Evolutionary conservation across 2,329 filamentous ascomycete genomes (phyloP), one percentile per base, ranked within the genome.

Genomic region (Clarireedia homoeocarpa): DNA sequence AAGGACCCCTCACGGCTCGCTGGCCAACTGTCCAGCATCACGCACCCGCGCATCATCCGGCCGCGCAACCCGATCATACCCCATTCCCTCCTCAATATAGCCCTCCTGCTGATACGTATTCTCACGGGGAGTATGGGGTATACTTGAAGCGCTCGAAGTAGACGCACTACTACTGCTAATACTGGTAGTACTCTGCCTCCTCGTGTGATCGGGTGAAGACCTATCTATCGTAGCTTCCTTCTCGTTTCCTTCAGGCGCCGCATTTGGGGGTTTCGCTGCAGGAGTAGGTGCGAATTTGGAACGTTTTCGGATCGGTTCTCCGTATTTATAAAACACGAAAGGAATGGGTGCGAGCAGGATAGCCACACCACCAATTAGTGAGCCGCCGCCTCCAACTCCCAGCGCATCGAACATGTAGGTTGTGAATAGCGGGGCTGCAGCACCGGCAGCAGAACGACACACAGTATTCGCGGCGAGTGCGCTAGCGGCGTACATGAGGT

Each of bases 401-500:
- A 79, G 67, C 42, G 70, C 70, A 5, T 71, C 65, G 56, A 70
- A 72, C 69, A 72, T 71, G 12, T 74, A 71, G 0, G 76, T 70
- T 0, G 83, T 84, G 10, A 82, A 83, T 1, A 87, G 71, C 0
- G 84, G 84, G 1, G 86, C 76, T 0, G 82, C 71, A 5, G 84
- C 85, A 10, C 84, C 87, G 59, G 86, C 84, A 5, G 77, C 73
- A 7, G 77, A 82, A n/a, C 86, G 75, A 49, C 77, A 75, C 54
- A 82, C 82, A 42, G 74, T 80, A 40, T 85, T 83, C 1, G 84
- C 84, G 0, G 84, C 83, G 66, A 86, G 74, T 15, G 84, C 74
- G 23, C 67, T 71, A 2, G 73, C 74, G 6, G 74, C 71, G 50
- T 72, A 73, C 45, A 67, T 68, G 14, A 69, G 66, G 58, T 76